Base-by-base conservation (phyloP, 169 alveolate species). In the Theileria annulata region DNA sequence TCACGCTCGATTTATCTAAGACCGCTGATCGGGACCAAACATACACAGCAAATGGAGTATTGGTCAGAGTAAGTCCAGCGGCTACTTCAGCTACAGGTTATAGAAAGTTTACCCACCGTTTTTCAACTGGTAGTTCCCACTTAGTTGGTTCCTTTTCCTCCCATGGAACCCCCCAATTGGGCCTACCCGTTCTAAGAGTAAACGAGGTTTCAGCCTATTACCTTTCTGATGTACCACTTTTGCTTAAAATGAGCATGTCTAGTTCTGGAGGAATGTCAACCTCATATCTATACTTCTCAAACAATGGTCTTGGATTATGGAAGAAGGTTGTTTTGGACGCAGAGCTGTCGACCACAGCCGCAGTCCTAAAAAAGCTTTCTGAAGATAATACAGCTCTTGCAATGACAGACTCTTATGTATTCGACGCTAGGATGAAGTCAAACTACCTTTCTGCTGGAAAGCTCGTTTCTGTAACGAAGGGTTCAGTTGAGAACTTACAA, bases 251-350 rank as follows among this genome's bases (percentile, higher is more conserved):
- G 73, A 64, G 28, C 49, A 31, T 64, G 56, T 64, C 73, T 0
- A 37, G 21, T 25, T 31, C 73, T 17, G 73, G 56, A 19, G 33
- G 73, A 12, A n/a, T 35, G 54, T 10, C 73, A 9, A 42, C 59
- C 0, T 17, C 27, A 42, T 27, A 25, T 21, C 15, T 31, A 25
- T 64, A 21, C 62, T 64, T 21, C 56, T 64, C 73, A 25, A 64
- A 64, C 56, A 42, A 64, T 42, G 73, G 73, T 4, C 37, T 42
- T 3, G 73, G 73, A 3, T 31, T 64, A 28, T 64, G 73, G 73
- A 21, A 28, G 49, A 42, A 25, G 37, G 56, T 35, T 31, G 37
- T 64, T n/a, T 25, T 64, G 42, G 33, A 28, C 9, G 73, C 10
- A 0, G 13, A 19, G 27, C 9, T 31, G 49, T 27, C 31, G 27